These are phyloP conservation scores for Amesomyces nigricolor DNA, from an alignment of 2,329 filamentous ascomycete species.

Conservation along the genomic window DNA sequence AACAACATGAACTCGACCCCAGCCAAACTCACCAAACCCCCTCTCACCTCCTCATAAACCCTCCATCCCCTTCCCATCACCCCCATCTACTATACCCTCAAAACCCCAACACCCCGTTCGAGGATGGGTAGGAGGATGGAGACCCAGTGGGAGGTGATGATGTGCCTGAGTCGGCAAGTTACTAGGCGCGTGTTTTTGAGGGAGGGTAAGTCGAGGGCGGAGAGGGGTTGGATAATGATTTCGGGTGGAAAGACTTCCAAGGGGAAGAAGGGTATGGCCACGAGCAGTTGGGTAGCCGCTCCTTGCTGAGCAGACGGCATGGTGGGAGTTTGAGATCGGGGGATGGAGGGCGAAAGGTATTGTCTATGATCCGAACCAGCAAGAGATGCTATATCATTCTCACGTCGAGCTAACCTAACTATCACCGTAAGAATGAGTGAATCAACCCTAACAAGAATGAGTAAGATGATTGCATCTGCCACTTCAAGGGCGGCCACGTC, in stretches of 20 bases:
- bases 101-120: conserved; percentile 15
- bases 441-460: no score
- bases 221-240: conserved; percentile 44
- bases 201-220: conserved; percentile 39
- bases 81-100: no score
- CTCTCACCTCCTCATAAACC: not conserved
- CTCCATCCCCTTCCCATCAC: no score
- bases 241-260: conserved; percentile 36
- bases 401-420: no score
- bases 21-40: conserved; percentile 13
- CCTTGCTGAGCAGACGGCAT: not conserved
- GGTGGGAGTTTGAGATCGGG: not conserved
- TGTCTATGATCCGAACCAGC: not conserved
- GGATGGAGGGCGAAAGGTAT: no score
- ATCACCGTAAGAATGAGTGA: no score
- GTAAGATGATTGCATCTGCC: no score
- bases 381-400: not conserved
- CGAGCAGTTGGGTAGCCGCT: not conserved
- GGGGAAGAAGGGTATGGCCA: not conserved
- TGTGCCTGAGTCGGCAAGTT: conserved; percentile 35
- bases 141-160: conserved; percentile 39
- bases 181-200: conserved; percentile 25
- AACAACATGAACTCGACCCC: no score
- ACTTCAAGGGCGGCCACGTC: no score
- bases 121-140: conserved; percentile 41